Conservation (phyloP, 495 filamentous ascomycete genomes). For the Apiosordaria backusii region DNA sequence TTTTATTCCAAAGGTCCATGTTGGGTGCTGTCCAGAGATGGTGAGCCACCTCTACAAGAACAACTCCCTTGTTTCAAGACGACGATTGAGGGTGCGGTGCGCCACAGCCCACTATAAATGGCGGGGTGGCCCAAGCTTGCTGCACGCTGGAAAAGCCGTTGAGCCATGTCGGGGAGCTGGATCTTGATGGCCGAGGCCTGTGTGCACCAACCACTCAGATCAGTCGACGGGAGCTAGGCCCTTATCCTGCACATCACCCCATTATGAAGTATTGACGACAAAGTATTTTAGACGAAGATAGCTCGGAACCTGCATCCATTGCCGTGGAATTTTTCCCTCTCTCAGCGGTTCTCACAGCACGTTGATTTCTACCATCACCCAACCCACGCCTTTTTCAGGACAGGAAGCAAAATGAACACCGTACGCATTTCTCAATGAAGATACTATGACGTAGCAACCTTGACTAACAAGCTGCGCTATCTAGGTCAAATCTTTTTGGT, state of each 20-base stretch:
- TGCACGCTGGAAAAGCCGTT: not conserved
- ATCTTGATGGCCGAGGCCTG: not conserved
- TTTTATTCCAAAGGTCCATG: not conserved
- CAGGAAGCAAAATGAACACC: not conserved
- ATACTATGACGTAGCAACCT: slow-evolving; percentile 23
- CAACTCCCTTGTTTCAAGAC: not conserved
- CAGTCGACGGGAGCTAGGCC: slow-evolving; percentile 12
- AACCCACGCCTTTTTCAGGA: not conserved
- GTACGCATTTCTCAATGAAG: not conserved
- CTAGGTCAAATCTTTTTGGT: slow-evolving; percentile 63
- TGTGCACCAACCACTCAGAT: not conserved
- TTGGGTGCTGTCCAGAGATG: too few relatives aligned
- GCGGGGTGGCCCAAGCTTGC: not conserved
- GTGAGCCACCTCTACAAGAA: not conserved
- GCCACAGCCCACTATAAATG: not conserved
- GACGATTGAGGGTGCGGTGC: not conserved
- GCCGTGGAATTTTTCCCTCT: not conserved
- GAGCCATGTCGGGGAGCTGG: not conserved
- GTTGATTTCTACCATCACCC: not conserved
- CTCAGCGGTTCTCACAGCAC: not conserved
- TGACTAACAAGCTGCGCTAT: not conserved
- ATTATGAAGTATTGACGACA: slow-evolving; percentile 16
- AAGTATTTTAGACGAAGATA: slow-evolving; percentile 1
- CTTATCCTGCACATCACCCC: slow-evolving; percentile 33
- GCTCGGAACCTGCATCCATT: not conserved